Evolutionary conservation across 2,329 filamentous ascomycete species (phyloP), one percentile per base, ranked within the genome.

Genomic region (Aspergillus arachidicola): DNA sequence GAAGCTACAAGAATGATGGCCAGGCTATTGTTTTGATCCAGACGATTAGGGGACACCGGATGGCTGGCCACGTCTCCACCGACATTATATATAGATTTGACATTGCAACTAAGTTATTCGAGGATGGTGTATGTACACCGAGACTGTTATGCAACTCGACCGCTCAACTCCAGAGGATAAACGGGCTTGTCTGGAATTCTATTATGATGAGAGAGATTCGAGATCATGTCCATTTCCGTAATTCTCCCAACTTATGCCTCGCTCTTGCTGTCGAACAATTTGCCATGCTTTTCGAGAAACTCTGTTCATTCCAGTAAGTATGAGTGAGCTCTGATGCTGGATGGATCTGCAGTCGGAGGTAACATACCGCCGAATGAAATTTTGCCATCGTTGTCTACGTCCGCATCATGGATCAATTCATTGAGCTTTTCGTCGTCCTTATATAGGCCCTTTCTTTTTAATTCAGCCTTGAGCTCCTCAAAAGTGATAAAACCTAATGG

Each of bases 61-160:
- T 41, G 5, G 34, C 34, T 6, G 14, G 34, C 14, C 34, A 36
- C 12, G 2, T 36, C 14, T 14, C 34, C 12, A 36, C 2, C 12
- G 34, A 36, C 34, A 19, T 41, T 41, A 19, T 41, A n/a, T 16
- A 6, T 2, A n/a, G 19, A 41, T 2, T n/a, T 41, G 38, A n/a
- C 3, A 41, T n/a, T n/a, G 6, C 38, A 19, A 41, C 16, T n/a
- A 19, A 41, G 3, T n/a, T 4, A 41, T 41, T 41, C 38, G 16
- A 41, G 6, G 16, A n/a, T 10, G 0, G 19, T n/a, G 6, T 10
- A 41, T 3, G 6, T 19, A 19, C 6, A 1, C 1, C 4, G 16
- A n/a, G 38, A 3, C 38, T 41, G 38, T 9, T 41, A 41, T n/a
- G 16, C 5, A 41, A 9, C 16, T n/a, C 16, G 16, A 41, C 16